Percentiles rank a stretch among this genome's conserved stretches.
Conservation (phyloP, 495 filamentous ascomycete species). For the Aspergillus mulundensis region DNA sequence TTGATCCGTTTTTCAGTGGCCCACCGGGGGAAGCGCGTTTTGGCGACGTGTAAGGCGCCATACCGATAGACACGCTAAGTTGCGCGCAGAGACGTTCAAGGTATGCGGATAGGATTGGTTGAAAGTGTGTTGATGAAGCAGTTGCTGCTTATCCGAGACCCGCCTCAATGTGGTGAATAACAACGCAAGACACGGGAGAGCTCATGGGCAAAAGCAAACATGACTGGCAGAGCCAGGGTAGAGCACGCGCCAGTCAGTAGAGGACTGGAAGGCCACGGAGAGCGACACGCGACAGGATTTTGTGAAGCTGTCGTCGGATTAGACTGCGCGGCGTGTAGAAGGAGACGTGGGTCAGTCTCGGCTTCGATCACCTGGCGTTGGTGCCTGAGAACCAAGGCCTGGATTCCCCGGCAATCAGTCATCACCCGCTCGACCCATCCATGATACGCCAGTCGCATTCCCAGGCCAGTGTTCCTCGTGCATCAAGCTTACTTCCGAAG, state of each 20-base stretch:
- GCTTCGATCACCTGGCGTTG: conserved; percentile 1
- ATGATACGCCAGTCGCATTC: conserved; percentile 5
- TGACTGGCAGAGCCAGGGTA: conserved; percentile 6
- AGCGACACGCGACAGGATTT: not conserved
- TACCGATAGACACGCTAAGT: conserved; percentile 8
- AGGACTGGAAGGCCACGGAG: not conserved
- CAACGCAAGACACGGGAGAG: conserved; percentile 3
- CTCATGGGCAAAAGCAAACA: conserved; percentile 7
- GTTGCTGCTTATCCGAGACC: conserved; percentile 1
- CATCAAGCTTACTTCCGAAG: conserved; percentile 3
- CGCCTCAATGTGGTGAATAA: conserved; percentile 8
- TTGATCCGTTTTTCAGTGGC: conserved; percentile 32
- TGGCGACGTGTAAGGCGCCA: conserved; percentile 31
- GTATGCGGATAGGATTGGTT: not conserved
- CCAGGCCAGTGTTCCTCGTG: conserved; percentile 1
- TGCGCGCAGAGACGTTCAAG: not conserved
- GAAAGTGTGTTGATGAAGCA: not conserved
- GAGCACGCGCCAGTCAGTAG: not conserved
- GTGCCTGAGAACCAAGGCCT: not conserved
- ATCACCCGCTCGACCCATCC: not conserved
- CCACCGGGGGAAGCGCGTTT: conserved; percentile 29
- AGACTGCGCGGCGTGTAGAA: conserved; percentile 2
- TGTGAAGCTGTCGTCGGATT: not conserved
- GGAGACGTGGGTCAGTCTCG: conserved; percentile 1
- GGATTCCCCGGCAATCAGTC: not conserved